Evolutionary conservation across 2,329 filamentous ascomycete species (phyloP).

Genomic region (Phialemonium atrogriseum): DNA sequence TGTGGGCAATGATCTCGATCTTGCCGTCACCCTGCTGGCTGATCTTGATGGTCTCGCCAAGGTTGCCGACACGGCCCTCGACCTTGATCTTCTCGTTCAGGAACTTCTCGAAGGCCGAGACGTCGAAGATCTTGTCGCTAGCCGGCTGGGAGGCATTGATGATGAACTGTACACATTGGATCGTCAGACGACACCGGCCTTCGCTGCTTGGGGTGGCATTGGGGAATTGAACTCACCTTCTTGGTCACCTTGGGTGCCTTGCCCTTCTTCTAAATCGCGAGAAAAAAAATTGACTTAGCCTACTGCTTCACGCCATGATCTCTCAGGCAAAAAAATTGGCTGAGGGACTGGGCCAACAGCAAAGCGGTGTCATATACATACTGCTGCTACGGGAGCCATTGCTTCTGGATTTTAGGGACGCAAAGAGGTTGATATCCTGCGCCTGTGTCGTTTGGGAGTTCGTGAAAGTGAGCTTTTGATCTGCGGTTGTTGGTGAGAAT

Average conservation of each 20-base stretch:
- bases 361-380: slow-evolving; percentile 87
- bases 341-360: slow-evolving; percentile 67
- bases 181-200: slow-evolving; percentile 2
- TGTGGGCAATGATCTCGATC: slow-evolving; percentile 96
- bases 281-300: slow-evolving; percentile 67
- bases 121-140: slow-evolving; percentile 99
- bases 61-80: slow-evolving; percentile 95
- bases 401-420: slow-evolving; percentile 36
- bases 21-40: slow-evolving; percentile 90
- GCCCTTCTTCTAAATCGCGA: slow-evolving; percentile 61
- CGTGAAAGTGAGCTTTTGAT: slow-evolving; percentile 4
- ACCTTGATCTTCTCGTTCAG: slow-evolving; percentile 99
- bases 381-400: slow-evolving; percentile 85
- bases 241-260: slow-evolving; percentile 70
- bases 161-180: slow-evolving; percentile 62
- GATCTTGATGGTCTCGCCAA: slow-evolving; percentile 88
- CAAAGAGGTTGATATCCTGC: slow-evolving; percentile 79
- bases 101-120: slow-evolving; percentile 99
- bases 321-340: slow-evolving; percentile 17
- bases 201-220: too few species aligned
- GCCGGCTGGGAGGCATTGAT: slow-evolving; percentile 99
- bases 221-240: slow-evolving; percentile 52
- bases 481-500: background rate
- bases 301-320: slow-evolving; percentile 72
- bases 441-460: slow-evolving; percentile 30